Percentiles rank a stretch among this genome's conserved stretches.
Conservation (phyloP, 2,329 filamentous ascomycete genomes). For the Colletotrichum caudatum region DNA sequence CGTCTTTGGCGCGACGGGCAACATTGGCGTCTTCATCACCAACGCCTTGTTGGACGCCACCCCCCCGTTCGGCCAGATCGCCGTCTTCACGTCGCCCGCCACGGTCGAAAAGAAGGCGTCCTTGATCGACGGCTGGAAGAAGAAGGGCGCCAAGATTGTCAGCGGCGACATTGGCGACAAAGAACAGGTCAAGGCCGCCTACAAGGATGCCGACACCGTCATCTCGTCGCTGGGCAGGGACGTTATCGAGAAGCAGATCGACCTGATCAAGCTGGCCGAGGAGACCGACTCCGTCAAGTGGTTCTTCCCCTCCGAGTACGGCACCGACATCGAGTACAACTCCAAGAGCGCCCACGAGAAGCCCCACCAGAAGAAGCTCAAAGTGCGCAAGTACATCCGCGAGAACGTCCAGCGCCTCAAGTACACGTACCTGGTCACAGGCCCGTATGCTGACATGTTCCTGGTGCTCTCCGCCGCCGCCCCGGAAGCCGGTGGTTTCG, state of each 20-base stretch:
- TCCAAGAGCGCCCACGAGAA: constrained; percentile 69
- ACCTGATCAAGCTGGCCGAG: constrained; percentile 71
- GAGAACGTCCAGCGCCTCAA: constrained; percentile 65
- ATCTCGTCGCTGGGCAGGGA: constrained; percentile 73
- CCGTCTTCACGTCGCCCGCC: constrained; percentile 49
- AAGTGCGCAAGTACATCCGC: constrained; percentile 71
- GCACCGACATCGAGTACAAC: constrained; percentile 73
- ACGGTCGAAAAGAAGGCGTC: constrained; percentile 43
- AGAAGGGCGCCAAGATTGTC: constrained; percentile 45
- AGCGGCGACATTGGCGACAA: constrained; percentile 53
- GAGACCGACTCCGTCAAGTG: constrained; percentile 65
- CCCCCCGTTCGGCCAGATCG: constrained; percentile 50
- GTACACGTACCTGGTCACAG: constrained; percentile 77
- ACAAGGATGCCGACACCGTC: constrained; percentile 72
- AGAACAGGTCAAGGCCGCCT: constrained; percentile 65
- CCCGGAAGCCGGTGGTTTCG: constrained; percentile 66
- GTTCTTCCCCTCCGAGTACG: constrained; percentile 78
- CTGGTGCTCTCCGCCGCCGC: constrained; percentile 56
- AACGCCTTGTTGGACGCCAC: constrained; percentile 52
- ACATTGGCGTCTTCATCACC: constrained; percentile 57
- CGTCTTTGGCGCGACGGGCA: constrained; percentile 55
- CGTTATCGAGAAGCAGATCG: constrained; percentile 71
- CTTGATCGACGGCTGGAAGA: constrained; percentile 43
- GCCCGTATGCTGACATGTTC: constrained; percentile 76
- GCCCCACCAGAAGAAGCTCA: constrained; percentile 77